Percentiles rank a stretch among this genome's conserved stretches.
Conservation (phyloP, 768 basidiomycete species). For the Collybia mongolica region DNA sequence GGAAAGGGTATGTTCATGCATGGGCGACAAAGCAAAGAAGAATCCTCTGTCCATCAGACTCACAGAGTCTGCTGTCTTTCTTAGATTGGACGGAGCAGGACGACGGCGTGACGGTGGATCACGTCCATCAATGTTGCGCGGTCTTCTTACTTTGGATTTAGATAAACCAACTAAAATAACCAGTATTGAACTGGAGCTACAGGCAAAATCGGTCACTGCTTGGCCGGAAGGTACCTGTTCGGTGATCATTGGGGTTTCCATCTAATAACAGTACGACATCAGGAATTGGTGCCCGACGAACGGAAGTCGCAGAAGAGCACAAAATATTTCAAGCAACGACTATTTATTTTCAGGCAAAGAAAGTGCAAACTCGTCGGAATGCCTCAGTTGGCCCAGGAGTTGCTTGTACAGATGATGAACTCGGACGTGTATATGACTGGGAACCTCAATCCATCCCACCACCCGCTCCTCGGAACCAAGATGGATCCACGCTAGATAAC, state of each 20-base stretch:
- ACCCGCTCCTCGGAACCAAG: constrained; percentile 10
- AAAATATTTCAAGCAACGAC: constrained; percentile 68
- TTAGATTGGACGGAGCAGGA: constrained; percentile 46
- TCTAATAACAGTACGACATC: background rate
- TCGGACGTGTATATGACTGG: constrained; percentile 30
- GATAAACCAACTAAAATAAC: constrained; percentile 83
- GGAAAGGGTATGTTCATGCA: background rate
- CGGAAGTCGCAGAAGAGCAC: constrained; percentile 80
- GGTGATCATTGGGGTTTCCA: background rate
- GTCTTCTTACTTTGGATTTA: constrained; percentile 54
- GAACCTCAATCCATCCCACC: constrained; percentile 15
- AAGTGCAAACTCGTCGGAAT: constrained; percentile 30
- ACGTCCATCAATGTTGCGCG: constrained; percentile 58
- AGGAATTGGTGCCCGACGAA: constrained; percentile 69
- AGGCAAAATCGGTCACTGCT: constrained; percentile 66
- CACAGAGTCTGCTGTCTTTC: constrained; percentile 73
- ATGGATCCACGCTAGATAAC: constrained; percentile 4
- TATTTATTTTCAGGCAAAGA: constrained; percentile 69
- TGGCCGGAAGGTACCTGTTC: constrained; percentile 82
- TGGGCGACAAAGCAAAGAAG: constrained; percentile 26
- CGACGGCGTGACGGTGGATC: constrained; percentile 27
- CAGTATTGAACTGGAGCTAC: constrained; percentile 78
- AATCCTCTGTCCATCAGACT: constrained; percentile 56
- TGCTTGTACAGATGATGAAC: constrained; percentile 24
- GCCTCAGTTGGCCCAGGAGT: constrained; percentile 49